Evolutionary conservation across 75 land plant species (phyloP).

Genomic region (Pseudotsuga menziesii): DNA sequence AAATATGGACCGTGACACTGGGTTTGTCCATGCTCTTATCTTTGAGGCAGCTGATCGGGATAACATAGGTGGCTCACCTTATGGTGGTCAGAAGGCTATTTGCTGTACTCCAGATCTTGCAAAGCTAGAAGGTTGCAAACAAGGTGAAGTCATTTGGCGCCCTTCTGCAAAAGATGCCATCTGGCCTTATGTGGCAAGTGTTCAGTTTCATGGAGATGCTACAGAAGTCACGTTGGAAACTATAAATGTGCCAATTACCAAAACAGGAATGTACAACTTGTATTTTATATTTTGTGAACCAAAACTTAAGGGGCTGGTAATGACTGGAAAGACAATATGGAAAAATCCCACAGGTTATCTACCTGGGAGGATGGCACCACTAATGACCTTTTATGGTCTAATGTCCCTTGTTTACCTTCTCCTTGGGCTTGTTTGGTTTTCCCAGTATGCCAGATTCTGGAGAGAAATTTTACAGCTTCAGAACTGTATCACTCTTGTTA

Average conservation of each 20-base stretch:
- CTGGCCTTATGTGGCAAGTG: conserved; percentile 48
- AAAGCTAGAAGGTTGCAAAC: conserved; percentile 42
- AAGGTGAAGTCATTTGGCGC: conserved; percentile 60
- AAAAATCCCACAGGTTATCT: conserved; percentile 85
- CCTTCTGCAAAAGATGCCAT: conserved; percentile 39
- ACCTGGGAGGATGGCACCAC: conserved; percentile 90
- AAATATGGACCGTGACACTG: conserved; percentile 22
- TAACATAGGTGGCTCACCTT: conserved; percentile 62
- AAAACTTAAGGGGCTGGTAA: conserved; percentile 52
- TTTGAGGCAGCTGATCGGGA: conserved; percentile 67
- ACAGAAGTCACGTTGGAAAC: conserved; percentile 28
- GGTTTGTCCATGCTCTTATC: conserved; percentile 59
- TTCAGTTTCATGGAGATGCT: conserved; percentile 40
- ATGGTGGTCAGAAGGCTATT: conserved; percentile 47
- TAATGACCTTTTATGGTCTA: conserved; percentile 73
- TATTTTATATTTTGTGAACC: conserved; percentile 81
- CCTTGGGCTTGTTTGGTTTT: conserved; percentile 76
- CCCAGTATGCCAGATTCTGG: conserved; percentile 73
- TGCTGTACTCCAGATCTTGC: conserved; percentile 80
- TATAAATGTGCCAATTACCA: conserved; percentile 41
- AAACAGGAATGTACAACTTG: conserved; percentile 85
- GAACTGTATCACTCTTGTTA: conserved; percentile 67
- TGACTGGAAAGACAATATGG: conserved; percentile 78
- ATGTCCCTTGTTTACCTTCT: conserved; percentile 74
- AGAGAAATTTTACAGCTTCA: conserved; percentile 84